Evolutionary conservation across 169 alveolate species (phyloP).

Genomic region (Eimeria tenella): DNA sequence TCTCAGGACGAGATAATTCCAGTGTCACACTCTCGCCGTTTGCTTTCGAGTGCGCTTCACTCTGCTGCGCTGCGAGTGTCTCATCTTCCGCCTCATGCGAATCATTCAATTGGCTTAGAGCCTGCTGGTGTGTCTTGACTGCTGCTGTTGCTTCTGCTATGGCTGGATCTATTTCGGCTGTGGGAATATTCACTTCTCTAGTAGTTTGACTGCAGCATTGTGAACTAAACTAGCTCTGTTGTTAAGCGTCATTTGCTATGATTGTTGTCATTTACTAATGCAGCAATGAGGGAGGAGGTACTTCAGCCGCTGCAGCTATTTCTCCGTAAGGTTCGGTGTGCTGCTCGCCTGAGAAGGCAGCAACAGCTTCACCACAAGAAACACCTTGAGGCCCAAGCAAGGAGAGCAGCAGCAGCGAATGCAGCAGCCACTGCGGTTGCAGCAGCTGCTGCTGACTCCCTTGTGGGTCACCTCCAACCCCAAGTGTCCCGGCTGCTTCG

Average conservation of each 20-base stretch:
- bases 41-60: conserved; percentile 5
- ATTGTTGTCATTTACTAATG: not conserved
- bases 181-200: not conserved
- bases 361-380: not conserved
- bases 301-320: not conserved
- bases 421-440: not conserved
- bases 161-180: not conserved
- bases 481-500: not conserved
- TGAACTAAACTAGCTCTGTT: not conserved
- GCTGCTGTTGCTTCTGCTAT: not conserved
- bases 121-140: not conserved
- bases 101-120: conserved; percentile 18
- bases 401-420: conserved; percentile 10
- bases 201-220: not conserved
- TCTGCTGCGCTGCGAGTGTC: conserved; percentile 34
- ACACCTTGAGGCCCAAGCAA: not conserved
- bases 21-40: conserved; percentile 27
- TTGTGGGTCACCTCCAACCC: not conserved
- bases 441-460: not conserved
- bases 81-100: conserved; percentile 1
- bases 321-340: not conserved
- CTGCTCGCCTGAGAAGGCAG: not conserved
- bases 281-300: not conserved
- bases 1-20: conserved; percentile 58
- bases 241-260: not conserved